These are phyloP conservation scores for Asparagopsis taxiformis DNA, from an alignment of 31 red algal species.

Conservation along the genomic window DNA sequence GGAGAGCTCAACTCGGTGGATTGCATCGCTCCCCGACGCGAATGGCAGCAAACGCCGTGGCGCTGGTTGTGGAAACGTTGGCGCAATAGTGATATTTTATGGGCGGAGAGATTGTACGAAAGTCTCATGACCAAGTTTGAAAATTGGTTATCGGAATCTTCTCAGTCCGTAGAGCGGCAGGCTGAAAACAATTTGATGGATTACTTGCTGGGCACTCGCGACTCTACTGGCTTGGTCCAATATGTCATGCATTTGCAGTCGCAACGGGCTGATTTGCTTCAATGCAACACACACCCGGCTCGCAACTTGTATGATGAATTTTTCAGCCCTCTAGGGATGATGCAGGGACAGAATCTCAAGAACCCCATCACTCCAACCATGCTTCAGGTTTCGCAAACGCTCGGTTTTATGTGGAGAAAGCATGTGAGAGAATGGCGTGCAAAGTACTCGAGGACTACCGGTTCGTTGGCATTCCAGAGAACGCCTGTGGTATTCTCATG, in stretches of 20 bases:
- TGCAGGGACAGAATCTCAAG: not conserved
- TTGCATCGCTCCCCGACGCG: not conserved
- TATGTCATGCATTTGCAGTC: constrained; percentile 28
- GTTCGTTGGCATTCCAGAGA: not conserved
- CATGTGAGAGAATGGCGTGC: not conserved
- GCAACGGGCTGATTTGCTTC: not conserved
- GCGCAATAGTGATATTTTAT: constrained; percentile 1
- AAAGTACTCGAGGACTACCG: not conserved
- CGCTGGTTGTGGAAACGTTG: constrained; percentile 26
- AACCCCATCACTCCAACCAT: not conserved
- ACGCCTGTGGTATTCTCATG: not conserved
- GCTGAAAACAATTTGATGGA: not conserved
- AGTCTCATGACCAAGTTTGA: constrained; percentile 10
- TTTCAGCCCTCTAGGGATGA: not conserved
- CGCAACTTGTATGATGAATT: constrained; percentile 14
- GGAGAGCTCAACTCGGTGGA: not conserved
- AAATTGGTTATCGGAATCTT: not conserved
- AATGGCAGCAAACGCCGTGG: constrained; percentile 7
- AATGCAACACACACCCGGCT: not conserved
- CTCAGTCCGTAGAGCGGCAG: not conserved
- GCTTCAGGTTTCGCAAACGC: not conserved
- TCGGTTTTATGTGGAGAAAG: not conserved
- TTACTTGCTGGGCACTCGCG: constrained; percentile 3
- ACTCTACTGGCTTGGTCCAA: constrained; percentile 14
- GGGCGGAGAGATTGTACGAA: constrained; percentile 7